These are phyloP conservation scores for Ascochyta pisi DNA, from an alignment of 2,329 filamentous ascomycete species.

Conservation along the genomic window DNA sequence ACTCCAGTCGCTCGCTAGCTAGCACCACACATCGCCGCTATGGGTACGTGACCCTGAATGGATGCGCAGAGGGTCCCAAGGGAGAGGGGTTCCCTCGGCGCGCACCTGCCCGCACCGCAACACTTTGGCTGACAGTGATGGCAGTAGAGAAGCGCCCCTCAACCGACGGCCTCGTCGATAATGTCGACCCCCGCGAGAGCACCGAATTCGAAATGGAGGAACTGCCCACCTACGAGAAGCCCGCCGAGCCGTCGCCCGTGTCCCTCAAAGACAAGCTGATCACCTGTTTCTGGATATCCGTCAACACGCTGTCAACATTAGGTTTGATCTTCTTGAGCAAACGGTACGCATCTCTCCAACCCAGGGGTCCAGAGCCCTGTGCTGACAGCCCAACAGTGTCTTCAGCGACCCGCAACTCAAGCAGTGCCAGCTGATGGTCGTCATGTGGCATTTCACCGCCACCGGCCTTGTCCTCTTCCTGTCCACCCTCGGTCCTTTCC, in stretches of 20 bases:
- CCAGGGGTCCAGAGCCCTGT: neutral
- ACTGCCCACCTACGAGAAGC: constrained; percentile 46
- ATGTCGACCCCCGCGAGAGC: constrained; percentile 44
- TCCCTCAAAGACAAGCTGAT: constrained; percentile 48
- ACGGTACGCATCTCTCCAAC: constrained; percentile 39
- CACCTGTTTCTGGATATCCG: constrained; percentile 50
- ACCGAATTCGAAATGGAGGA: constrained; percentile 40
- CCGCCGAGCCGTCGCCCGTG: constrained; percentile 32
- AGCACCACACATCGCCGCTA: constrained; percentile 26
- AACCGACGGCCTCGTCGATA: constrained; percentile 48
- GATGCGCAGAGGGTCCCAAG: neutral
- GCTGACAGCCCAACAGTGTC: constrained; percentile 47
- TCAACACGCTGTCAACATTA: constrained; percentile 55
- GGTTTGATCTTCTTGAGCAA: constrained; percentile 56
- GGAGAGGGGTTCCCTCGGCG: neutral
- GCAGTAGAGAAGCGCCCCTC: constrained; percentile 49
- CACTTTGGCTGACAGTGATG: constrained; percentile 21
- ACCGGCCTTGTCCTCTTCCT: constrained; percentile 54
- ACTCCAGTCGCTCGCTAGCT: constrained; percentile 22
- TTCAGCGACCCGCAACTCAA: constrained; percentile 55
- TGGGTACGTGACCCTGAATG: constrained; percentile 34
- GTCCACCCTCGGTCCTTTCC: constrained; percentile 52
- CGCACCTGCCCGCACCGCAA: neutral
- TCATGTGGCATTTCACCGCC: constrained; percentile 57
- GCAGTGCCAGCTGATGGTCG: constrained; percentile 55